A percentile compares a stretch with the other conserved stretches of the same genome.
Conservation (phyloP, 2,329 filamentous ascomycete genomes). For the Microdochium paspali region DNA sequence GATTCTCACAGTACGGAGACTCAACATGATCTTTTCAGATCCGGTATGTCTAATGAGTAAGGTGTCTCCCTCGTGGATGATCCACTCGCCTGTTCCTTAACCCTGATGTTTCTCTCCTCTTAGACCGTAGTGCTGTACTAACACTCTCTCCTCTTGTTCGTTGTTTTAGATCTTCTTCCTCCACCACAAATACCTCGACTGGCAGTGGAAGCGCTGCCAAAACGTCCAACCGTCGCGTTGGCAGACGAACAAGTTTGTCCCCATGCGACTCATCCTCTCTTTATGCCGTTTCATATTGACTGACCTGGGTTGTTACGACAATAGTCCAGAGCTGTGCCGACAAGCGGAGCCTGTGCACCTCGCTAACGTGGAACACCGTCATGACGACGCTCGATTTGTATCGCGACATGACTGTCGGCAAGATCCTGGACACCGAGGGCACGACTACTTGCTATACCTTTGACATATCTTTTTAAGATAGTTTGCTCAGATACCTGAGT, state of each 20-base stretch:
- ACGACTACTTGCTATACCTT: not conserved
- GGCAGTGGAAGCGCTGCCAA: constrained; percentile 1
- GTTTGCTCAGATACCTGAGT: too few relatives aligned
- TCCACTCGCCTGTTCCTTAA: too few relatives aligned
- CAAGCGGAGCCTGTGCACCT: not conserved
- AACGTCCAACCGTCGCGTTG: not conserved
- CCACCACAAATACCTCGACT: constrained; percentile 1
- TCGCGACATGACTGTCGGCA: not conserved
- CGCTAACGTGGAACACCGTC: not conserved
- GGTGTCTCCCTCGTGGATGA: too few relatives aligned
- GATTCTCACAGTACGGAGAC: too few relatives aligned
- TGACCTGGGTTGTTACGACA: too few relatives aligned
- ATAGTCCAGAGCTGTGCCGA: not conserved
- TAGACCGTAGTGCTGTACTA: too few relatives aligned
- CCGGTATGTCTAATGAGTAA: too few relatives aligned
- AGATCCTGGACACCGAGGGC: not conserved
- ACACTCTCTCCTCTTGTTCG: too few relatives aligned
- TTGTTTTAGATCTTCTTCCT: constrained; percentile 1
- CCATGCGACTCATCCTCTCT: too few relatives aligned
- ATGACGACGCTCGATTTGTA: not conserved
- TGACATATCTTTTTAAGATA: not conserved
- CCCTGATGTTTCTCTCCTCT: not conserved
- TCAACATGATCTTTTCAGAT: too few relatives aligned
- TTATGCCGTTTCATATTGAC: too few relatives aligned
- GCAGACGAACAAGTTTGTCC: not conserved